Base-by-base conservation (phyloP, 2,329 filamentous ascomycete genomes). In the Gyromitra esculenta region DNA sequence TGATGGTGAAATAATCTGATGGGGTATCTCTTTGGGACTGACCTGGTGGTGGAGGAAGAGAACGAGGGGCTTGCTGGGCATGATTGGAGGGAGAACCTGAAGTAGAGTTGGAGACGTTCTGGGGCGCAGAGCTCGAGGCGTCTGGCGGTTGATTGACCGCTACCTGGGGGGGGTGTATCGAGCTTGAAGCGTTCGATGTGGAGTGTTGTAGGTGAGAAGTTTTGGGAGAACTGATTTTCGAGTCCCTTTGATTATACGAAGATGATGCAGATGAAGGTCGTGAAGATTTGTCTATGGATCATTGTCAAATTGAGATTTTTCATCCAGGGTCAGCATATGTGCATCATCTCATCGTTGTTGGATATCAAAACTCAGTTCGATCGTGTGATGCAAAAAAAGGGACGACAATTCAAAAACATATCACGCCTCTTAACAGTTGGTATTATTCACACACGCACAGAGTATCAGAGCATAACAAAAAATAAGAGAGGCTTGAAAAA, bases 1-100 rank as follows among this genome's bases (percentile, higher is more conserved):
- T 85, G 65, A 84, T 82, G 60, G 80, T 84, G 79, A 84, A 85
- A 82, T 88, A 87, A 81, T 88, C 87, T 80, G 87, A 77, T 69
- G 83, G 83, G 62, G 85, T 85, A 60, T 85, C 84, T 57, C 66
- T 74, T 43, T 76, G 81, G 79, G 73, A 84, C 83, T 78, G 84
- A 78, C 83, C 82, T 64, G 82, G 81, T 50, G 85, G 85, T 41
- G 86, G 86, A 75, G 86, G 79, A 54, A 73, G 85, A 83, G 86
- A 82, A 84, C 89, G 84, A 84, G 86, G 48, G 82, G 84, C 72
- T 43, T 80, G 72, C 39, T 69, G 69, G 48, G 66, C 77, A 79
- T 78, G 68, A 65, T 73, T 78, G 37, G 64, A 25, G 50, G 73
- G 65, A 39, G 71, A 75, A 18, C 60, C 41, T 65, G 75, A 77